Conservation (phyloP, 345 rosid genomes). For the Salix dunnii region DNA sequence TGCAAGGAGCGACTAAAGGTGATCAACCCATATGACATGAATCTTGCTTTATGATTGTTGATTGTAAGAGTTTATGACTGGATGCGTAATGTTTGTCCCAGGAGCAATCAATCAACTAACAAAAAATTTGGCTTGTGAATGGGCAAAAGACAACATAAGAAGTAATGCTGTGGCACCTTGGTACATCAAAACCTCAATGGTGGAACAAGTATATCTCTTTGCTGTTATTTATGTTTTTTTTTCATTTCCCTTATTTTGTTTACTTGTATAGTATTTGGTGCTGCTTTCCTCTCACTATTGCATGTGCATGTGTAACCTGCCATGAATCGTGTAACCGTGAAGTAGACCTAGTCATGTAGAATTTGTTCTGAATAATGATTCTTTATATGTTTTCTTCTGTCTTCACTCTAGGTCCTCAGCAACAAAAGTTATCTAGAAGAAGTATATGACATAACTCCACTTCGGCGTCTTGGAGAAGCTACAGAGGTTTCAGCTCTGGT, state of each 20-base stretch:
- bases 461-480: conserved; percentile 56
- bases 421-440: conserved; percentile 46
- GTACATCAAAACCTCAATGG: conserved; percentile 81
- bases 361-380: neutral
- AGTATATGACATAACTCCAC: conserved; percentile 55
- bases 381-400: neutral
- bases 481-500: conserved; percentile 60
- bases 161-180: conserved; percentile 82
- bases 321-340: neutral
- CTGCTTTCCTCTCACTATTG: neutral
- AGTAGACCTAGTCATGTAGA: neutral
- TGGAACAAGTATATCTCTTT: conserved; percentile 54
- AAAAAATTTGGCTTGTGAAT: conserved; percentile 70
- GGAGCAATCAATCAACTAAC: conserved; percentile 81
- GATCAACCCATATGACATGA: neutral
- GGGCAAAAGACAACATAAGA: conserved; percentile 82
- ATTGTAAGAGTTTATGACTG: neutral
- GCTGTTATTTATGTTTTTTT: neutral
- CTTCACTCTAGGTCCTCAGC: conserved; percentile 34
- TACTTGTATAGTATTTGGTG: neutral
- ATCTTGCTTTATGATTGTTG: neutral
- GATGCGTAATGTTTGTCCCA: conserved; percentile 17
- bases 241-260: neutral
- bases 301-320: neutral
- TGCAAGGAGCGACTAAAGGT: conserved; percentile 83